Base-by-base conservation (phyloP, 169 alveolate genomes). In the Neospora caninum region DNA sequence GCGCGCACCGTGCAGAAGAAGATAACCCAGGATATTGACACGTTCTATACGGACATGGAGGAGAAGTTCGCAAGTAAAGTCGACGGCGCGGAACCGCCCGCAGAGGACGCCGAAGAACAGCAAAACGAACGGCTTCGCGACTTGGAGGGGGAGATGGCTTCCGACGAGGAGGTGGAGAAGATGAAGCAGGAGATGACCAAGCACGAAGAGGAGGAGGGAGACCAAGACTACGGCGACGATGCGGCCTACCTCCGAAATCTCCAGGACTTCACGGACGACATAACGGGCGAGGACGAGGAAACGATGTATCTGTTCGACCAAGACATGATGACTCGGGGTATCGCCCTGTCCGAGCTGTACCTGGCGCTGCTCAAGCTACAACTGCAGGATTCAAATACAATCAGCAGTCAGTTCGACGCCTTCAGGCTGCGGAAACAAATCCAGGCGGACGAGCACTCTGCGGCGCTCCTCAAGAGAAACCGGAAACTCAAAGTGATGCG, bases 291-390 rank as follows among this genome's bases (percentile, higher is more conserved):
- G 49, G 96, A 95, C 80, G 83, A 95, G 64, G 95, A 95, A 58
- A 88, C 95, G 36, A 87, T 92, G 80, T 93, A 95, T n/a, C 92
- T 96, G 29, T 96, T 96, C 70, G 96, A 96, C 88, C 93, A 95
- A 49, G 97, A 95, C 49, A 88, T 95, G 80, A 88, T 96, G 89
- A 88, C 89, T 53, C 69, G 88, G 45, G 95, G 94, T 49, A 93
- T 95, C 67, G 88, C 95, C 29, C 53, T 96, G 31, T 95, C 96
- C 27, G 97, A 95, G 92, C 93, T 96, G 80, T 96, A 96, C 38
- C 82, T 96, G 34, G 95, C 96, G 25, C 95, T 96, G 41, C 83
- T 95, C 29, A 96, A 96, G 94, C 88, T 96, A 45, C 96, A 95
- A 93, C 70, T 95, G 53, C 91, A 95, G 38, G 95, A 95, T 39